Conservation (phyloP, 2,329 filamentous ascomycete species). For the Ophiostoma quercus region DNA sequence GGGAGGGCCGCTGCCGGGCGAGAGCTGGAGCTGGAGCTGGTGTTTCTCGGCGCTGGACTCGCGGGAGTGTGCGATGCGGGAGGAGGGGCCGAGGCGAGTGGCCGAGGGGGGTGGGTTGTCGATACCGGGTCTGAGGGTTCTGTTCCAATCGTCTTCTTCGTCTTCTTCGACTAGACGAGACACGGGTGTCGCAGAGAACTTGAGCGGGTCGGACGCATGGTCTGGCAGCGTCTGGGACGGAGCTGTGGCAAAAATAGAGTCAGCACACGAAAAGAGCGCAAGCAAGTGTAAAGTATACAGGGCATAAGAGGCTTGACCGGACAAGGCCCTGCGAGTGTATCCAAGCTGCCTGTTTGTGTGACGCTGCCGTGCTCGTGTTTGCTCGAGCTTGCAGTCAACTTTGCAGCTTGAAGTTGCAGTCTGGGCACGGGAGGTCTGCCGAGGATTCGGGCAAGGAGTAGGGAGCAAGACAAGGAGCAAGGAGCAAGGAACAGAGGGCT, state of each 20-base stretch:
- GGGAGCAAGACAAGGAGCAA: too few relatives aligned
- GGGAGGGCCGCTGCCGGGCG: not conserved
- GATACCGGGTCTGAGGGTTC: slow-evolving; percentile 44
- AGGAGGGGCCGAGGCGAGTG: slow-evolving; percentile 22
- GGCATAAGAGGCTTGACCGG: not conserved
- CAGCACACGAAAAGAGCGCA: slow-evolving; percentile 14
- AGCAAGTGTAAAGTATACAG: not conserved
- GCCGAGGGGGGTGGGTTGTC: slow-evolving; percentile 34
- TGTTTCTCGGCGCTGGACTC: slow-evolving; percentile 55
- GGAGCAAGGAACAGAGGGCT: not conserved
- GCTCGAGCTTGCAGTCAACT: not conserved
- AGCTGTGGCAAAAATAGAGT: slow-evolving; percentile 37
- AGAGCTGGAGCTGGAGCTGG: slow-evolving; percentile 23
- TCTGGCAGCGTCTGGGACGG: slow-evolving; percentile 57
- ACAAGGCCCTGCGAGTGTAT: not conserved
- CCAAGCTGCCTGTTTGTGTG: not conserved
- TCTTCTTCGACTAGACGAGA: slow-evolving; percentile 52
- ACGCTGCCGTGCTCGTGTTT: not conserved
- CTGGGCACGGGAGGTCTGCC: not conserved
- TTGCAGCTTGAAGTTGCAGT: not conserved
- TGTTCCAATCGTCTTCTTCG: slow-evolving; percentile 50
- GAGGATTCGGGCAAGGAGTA: not conserved
- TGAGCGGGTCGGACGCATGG: slow-evolving; percentile 48
- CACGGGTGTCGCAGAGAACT: slow-evolving; percentile 48
- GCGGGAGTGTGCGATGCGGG: slow-evolving; percentile 49